phyloP scores from a whole-genome alignment of 306 rosid species.

The Quercus alba region DNA sequence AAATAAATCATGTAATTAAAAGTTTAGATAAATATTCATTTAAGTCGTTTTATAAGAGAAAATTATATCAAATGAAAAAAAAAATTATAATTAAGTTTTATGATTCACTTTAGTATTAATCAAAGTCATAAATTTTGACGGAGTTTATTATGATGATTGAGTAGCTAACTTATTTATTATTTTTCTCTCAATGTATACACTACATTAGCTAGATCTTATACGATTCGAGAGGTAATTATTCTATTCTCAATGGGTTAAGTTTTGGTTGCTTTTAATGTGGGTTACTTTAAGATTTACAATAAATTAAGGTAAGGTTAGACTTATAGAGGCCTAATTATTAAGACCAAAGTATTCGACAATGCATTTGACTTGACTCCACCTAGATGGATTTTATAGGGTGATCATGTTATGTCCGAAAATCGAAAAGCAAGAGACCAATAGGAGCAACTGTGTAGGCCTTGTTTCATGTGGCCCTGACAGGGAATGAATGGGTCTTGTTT shows the following conservation, averaged over 20 bases:
- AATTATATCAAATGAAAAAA: too few relatives aligned
- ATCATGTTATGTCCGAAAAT: conserved; percentile 8
- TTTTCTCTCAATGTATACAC: neutral
- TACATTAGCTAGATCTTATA: neutral
- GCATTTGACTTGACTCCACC: neutral
- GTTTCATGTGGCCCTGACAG: conserved; percentile 36
- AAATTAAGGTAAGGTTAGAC: too few relatives aligned
- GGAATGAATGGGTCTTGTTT: conserved; percentile 18
- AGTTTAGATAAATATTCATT: too few relatives aligned
- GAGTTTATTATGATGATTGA: neutral
- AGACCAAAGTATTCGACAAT: neutral
- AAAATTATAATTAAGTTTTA: too few relatives aligned
- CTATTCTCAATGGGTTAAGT: neutral
- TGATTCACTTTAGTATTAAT: too few relatives aligned
- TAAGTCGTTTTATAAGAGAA: too few relatives aligned
- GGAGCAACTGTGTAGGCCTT: conserved; percentile 20
- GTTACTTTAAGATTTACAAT: too few relatives aligned
- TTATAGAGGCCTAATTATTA: neutral
- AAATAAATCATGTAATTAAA: too few relatives aligned
- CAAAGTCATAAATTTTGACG: neutral
- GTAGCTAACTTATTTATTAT: neutral
- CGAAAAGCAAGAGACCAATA: neutral
- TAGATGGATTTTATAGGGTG: neutral
- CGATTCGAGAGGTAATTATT: too few relatives aligned
- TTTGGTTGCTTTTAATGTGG: too few relatives aligned